phyloP scores from a whole-genome alignment of 495 filamentous ascomycete species.

The Parathielavia hyrcaniae region DNA sequence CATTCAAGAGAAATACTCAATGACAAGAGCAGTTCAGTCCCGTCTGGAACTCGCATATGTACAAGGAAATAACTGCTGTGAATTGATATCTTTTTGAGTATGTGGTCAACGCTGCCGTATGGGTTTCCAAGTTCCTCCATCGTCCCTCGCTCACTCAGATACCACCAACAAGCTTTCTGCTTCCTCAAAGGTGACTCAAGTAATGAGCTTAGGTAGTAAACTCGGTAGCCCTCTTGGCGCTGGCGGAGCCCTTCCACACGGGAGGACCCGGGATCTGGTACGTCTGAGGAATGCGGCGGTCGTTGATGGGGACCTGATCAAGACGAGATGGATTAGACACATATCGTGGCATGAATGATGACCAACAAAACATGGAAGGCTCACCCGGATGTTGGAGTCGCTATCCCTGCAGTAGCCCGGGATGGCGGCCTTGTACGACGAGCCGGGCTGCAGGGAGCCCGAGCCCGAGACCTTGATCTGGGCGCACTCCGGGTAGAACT shows the following conservation, averaged over 20 bases:
- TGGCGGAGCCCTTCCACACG: not conserved
- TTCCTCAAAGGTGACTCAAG: too few species aligned
- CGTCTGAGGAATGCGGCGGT: slow-evolving; percentile 8
- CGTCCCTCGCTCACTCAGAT: too few species aligned
- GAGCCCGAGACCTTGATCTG: slow-evolving; percentile 49
- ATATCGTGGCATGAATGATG: not conserved
- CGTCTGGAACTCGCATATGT: too few species aligned
- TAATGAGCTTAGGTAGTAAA: too few species aligned
- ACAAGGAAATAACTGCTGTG: too few species aligned
- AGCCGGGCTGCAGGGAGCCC: slow-evolving; percentile 38
- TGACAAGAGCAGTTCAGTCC: too few species aligned
- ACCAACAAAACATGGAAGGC: not conserved
- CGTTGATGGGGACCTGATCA: slow-evolving; percentile 16
- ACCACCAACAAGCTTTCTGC: too few species aligned
- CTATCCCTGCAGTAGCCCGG: slow-evolving; percentile 48
- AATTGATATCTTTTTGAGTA: too few species aligned
- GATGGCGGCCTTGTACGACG: slow-evolving; percentile 40
- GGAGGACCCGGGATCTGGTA: slow-evolving; percentile 13
- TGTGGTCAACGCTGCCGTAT: too few species aligned
- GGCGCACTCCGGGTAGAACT: slow-evolving; percentile 58
- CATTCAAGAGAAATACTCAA: too few species aligned
- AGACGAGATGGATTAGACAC: not conserved
- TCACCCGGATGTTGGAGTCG: slow-evolving; percentile 48
- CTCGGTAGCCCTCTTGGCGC: not conserved
- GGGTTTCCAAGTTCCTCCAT: too few species aligned